These are phyloP conservation scores for Rhodotorula sp. DNA, from an alignment of 1,284 basidiomycete species.

Conservation along the genomic window DNA sequence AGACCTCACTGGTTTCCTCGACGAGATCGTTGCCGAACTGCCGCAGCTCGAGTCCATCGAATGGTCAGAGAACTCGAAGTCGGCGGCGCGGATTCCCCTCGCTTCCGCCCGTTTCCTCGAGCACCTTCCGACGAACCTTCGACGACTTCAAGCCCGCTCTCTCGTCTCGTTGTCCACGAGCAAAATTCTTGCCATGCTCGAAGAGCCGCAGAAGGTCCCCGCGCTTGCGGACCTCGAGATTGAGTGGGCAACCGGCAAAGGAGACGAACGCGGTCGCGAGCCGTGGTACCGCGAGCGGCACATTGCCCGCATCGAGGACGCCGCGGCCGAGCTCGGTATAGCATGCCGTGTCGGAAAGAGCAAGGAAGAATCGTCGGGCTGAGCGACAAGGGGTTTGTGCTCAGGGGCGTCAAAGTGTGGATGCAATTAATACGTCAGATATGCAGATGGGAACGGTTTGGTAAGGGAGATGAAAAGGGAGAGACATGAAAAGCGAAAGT, in stretches of 20 bases:
- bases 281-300: conserved; percentile 18
- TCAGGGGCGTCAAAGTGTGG: neutral
- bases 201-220: neutral
- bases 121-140: neutral
- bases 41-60: conserved; percentile 18
- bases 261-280: neutral
- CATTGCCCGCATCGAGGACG: conserved; percentile 11
- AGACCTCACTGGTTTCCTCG: conserved; percentile 16
- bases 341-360: conserved; percentile 6
- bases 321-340: conserved; percentile 5
- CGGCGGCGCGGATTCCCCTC: neutral
- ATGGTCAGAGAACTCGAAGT: conserved; percentile 12
- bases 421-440: neutral
- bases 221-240: conserved; percentile 8
- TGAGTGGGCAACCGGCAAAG: conserved; percentile 1
- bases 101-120: neutral
- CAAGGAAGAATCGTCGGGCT: neutral
- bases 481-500: neutral
- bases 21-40: conserved; percentile 14
- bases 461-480: neutral
- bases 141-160: neutral
- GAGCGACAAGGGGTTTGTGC: neutral
- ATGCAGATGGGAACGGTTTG: neutral
- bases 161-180: conserved; percentile 19
- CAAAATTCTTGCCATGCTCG: conserved; percentile 8